Evolutionary conservation across 2,329 filamentous ascomycete species (phyloP), one percentile per base, ranked within the genome.

Genomic region (Amylocarpus encephaloides): DNA sequence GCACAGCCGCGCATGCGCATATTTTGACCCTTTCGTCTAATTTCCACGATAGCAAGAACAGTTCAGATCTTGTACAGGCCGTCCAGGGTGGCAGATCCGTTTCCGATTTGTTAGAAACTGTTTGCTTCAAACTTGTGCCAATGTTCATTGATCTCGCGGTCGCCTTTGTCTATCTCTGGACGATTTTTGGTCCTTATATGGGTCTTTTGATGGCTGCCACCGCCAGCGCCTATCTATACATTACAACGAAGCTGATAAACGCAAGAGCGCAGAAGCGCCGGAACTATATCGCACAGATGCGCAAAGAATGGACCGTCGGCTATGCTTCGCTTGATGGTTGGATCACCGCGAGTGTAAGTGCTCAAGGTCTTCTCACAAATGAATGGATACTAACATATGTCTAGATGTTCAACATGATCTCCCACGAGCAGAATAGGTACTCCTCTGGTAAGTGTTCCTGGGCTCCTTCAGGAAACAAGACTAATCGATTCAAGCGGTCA

Each of bases 21-120:
- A 74, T 88, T 32, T 81, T 88, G 74, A 72, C 70, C n/a, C 71
- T 87, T 1, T 83, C 81, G 0, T 83, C 83, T 69, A 82, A 86
- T 53, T 88, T 86, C 48, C 84, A 88, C 61, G 79, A 80, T 15
- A 75, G 76, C 44, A 83, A 84, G 55, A 75, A 78, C 48, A 82
- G 80, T 1, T 82, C 80, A 1, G 79, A 85, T 53, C 71, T 88
- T 0, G 78, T 82, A 64, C 77, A 80, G 55, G 77, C 81, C 2
- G 75, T 87, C n/a, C 73, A 77, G 45, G 82, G 85, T 57, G 85
- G 81, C 0, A 71, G 75, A 36, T 74, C 79, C 2, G 68, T 87
- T 11, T 77, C 78, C 38, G 70, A 77, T 34, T 66, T 87, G 2
- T 68, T 86, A 10, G 77, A 85, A 40, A 75, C 75, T 35, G 67